A percentile compares a stretch with the other conserved stretches of the same genome.
Evolutionary conservation across 1,284 basidiomycete species (phyloP).

Genomic region (Mrakiaceae sp.): DNA sequence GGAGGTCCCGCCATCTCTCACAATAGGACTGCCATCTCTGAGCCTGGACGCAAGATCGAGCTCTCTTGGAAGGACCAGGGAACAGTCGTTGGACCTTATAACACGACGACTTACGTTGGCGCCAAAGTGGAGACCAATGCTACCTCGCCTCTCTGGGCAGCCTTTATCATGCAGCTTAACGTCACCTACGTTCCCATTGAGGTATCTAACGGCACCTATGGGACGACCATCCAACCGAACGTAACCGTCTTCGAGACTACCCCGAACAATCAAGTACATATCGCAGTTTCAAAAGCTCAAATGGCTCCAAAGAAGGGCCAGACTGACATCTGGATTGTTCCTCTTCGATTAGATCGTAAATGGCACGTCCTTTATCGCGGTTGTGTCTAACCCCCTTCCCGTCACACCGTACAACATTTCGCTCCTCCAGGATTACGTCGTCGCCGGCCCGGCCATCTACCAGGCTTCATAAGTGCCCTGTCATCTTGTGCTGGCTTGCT

Average conservation of each 20-base stretch:
- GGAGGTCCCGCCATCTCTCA: conserved; percentile 40
- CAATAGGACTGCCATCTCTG: conserved; percentile 43
- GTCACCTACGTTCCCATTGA: conserved; percentile 49
- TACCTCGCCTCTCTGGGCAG: conserved; percentile 29
- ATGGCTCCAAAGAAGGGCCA: neutral
- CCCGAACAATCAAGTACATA: neutral
- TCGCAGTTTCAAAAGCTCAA: conserved; percentile 8
- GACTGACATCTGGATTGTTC: conserved; percentile 7
- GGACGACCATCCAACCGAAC: conserved; percentile 43
- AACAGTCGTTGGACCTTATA: conserved; percentile 38
- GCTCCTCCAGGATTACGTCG: conserved; percentile 34
- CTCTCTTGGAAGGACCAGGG: conserved; percentile 51
- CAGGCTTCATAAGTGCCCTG: conserved; percentile 33
- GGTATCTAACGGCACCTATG: conserved; percentile 37
- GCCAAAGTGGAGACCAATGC: conserved; percentile 22
- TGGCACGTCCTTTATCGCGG: conserved; percentile 48
- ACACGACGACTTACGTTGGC: conserved; percentile 41
- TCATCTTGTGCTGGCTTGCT: too few species aligned
- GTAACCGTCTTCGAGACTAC: conserved; percentile 37
- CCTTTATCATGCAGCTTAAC: conserved; percentile 52
- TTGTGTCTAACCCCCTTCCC: conserved; percentile 43
- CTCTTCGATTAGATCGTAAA: conserved; percentile 27
- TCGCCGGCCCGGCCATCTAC: conserved; percentile 48
- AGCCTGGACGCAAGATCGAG: conserved; percentile 41
- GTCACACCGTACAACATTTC: conserved; percentile 49